phyloP scores from a whole-genome alignment of 2,329 filamentous ascomycete genomes.

The Trichoderma sp. region DNA sequence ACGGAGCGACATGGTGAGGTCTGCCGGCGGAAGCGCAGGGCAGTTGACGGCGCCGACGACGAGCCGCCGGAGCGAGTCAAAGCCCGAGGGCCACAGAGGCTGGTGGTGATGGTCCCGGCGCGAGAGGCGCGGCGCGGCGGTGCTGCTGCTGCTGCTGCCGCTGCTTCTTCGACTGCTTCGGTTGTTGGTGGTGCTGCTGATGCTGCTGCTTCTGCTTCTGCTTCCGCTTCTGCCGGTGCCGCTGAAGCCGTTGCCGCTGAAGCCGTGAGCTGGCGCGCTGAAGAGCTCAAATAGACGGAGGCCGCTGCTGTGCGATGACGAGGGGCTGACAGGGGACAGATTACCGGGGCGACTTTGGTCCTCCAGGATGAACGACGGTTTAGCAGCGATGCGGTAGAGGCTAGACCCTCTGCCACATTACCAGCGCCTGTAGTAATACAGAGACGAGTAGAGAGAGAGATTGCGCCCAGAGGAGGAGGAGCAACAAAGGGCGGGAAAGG shows the following conservation, averaged over 20 bases:
- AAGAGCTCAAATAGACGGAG: slow-evolving; percentile 28
- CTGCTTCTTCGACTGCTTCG: background rate
- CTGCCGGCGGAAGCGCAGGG: slow-evolving; percentile 63
- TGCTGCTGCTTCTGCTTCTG: background rate
- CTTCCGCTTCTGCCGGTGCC: background rate
- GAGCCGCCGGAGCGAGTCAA: slow-evolving; percentile 52
- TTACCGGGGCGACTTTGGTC: slow-evolving; percentile 47
- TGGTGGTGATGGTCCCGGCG: slow-evolving; percentile 52
- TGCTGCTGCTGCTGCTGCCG: background rate
- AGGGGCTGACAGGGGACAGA: slow-evolving; percentile 31
- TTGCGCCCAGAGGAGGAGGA: slow-evolving; percentile 37
- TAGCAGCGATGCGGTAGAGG: slow-evolving; percentile 56
- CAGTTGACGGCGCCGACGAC: slow-evolving; percentile 59
- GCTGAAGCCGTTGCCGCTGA: background rate
- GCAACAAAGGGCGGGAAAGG: background rate
- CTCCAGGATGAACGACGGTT: slow-evolving; percentile 57
- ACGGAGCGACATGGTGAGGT: slow-evolving; percentile 56
- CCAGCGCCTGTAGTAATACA: background rate
- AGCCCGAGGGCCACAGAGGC: slow-evolving; percentile 51
- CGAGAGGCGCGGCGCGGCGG: slow-evolving; percentile 39
- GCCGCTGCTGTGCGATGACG: slow-evolving; percentile 33
- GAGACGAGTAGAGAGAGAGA: slow-evolving; percentile 8
- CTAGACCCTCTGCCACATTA: slow-evolving; percentile 57
- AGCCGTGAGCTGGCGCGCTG: slow-evolving; percentile 2
- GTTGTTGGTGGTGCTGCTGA: background rate